phyloP scores from a whole-genome alignment of 2,329 filamentous ascomycete species.

The Colletotrichum sp. region DNA sequence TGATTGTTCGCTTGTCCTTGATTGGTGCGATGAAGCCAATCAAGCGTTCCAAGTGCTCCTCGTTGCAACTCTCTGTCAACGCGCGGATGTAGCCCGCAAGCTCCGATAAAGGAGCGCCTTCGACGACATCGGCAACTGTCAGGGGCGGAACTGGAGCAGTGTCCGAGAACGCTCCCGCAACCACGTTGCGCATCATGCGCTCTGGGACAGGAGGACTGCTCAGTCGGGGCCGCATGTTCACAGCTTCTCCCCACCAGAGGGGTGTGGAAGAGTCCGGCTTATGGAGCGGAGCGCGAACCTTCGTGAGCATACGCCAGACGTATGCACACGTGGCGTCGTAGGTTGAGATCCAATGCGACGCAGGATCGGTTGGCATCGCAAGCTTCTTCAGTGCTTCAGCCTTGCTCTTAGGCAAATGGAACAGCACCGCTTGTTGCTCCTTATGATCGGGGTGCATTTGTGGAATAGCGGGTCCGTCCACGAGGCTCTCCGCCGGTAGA shows the following conservation, averaged over 20 bases:
- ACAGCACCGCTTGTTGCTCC: background rate
- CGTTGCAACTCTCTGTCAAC: background rate
- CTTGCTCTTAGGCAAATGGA: background rate
- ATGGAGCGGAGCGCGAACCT: constrained; percentile 35
- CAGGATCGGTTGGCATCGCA: constrained; percentile 30
- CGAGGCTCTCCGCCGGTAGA: constrained; percentile 28
- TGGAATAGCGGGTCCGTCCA: constrained; percentile 33
- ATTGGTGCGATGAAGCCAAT: background rate
- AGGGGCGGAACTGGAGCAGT: background rate
- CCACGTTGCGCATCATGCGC: background rate
- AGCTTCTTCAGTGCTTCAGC: background rate
- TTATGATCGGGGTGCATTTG: constrained; percentile 32
- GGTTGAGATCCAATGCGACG: constrained; percentile 46
- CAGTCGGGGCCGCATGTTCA: background rate
- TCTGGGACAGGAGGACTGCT: background rate
- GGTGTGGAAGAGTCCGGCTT: background rate
- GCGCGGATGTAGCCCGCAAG: background rate
- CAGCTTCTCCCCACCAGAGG: background rate
- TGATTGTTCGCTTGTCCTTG: background rate
- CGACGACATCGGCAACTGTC: background rate
- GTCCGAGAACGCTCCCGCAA: background rate
- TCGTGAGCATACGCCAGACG: constrained; percentile 42
- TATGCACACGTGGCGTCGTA: constrained; percentile 47
- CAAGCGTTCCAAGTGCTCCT: background rate
- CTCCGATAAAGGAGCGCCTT: background rate